These are phyloP conservation scores for Chloroidium sp. DNA, from an alignment of 163 green algal species.

Conservation along the genomic window DNA sequence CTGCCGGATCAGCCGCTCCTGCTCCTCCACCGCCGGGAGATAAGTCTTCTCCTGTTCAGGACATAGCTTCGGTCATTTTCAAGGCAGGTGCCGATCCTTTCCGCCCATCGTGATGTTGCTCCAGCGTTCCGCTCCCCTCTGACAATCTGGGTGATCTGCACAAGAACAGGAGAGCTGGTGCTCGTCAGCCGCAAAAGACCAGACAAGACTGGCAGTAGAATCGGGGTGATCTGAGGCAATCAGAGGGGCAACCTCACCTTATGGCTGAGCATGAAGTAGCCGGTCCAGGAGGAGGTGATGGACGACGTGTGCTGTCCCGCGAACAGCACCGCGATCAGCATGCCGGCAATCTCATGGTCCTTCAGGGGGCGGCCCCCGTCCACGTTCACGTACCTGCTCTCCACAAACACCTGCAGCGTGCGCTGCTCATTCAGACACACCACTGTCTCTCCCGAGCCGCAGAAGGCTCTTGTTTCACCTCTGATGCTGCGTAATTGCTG, in stretches of 20 bases:
- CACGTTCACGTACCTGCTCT: slow-evolving; percentile 53
- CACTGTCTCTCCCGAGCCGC: too few species aligned
- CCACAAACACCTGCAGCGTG: slow-evolving; percentile 73
- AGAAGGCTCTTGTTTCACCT: too few species aligned
- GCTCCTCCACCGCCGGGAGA: slow-evolving; percentile 62
- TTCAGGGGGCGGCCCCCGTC: slow-evolving; percentile 63
- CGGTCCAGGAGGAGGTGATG: slow-evolving; percentile 92
- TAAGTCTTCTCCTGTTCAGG: not conserved
- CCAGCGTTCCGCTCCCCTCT: too few species aligned
- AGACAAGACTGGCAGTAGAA: too few species aligned
- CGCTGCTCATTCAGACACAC: too few species aligned
- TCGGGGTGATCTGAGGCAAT: not conserved
- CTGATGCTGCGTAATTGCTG: too few species aligned
- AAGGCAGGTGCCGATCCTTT: too few species aligned
- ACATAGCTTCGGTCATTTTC: too few species aligned
- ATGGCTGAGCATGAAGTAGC: slow-evolving; percentile 66
- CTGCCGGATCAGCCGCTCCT: slow-evolving; percentile 63
- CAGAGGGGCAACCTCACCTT: slow-evolving; percentile 7
- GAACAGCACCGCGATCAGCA: slow-evolving; percentile 98
- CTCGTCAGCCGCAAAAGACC: too few species aligned
- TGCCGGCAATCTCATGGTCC: slow-evolving; percentile 90
- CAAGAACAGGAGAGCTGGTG: too few species aligned
- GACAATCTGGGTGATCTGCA: too few species aligned
- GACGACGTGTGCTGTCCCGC: slow-evolving; percentile 95
- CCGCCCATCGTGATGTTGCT: too few species aligned